phyloP scores from a whole-genome alignment of 2,329 filamentous ascomycete genomes.

The Tricladium varicosporioides region DNA sequence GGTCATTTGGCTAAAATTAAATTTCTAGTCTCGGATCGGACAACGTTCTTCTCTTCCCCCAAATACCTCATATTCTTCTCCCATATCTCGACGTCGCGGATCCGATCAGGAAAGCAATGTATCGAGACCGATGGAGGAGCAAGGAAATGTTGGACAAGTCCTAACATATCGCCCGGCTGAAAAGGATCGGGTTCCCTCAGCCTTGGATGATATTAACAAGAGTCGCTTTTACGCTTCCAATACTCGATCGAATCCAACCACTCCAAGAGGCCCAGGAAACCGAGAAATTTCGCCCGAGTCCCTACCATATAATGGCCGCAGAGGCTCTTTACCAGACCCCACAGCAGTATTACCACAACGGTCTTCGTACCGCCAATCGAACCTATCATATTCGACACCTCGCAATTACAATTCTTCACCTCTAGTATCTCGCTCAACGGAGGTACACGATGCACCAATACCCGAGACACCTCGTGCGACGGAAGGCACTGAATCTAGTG shows the following conservation, averaged over 20 bases:
- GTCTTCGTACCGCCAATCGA: conserved; percentile 33
- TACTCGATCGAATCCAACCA: conserved; percentile 29
- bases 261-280: conserved; percentile 23
- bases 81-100: conserved; percentile 27
- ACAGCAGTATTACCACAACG: conserved; percentile 21
- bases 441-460: conserved; percentile 41
- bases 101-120: conserved; percentile 28
- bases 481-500: conserved; percentile 80
- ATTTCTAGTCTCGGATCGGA: conserved; percentile 28
- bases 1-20: conserved; percentile 18
- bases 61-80: conserved; percentile 16
- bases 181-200: conserved; percentile 22
- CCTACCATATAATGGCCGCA: conserved; percentile 23
- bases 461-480: conserved; percentile 43
- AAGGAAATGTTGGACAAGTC: conserved; percentile 26
- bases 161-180: conserved; percentile 26
- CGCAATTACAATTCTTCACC: conserved; percentile 54
- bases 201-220: conserved; percentile 23
- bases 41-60: conserved; percentile 30
- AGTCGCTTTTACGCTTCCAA: conserved; percentile 24
- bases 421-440: conserved; percentile 47
- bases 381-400: conserved; percentile 32
- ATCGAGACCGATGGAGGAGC: conserved; percentile 23
- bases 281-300: conserved; percentile 31
- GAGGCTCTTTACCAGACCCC: conserved; percentile 26